Base-by-base conservation (phyloP, 768 basidiomycete genomes). In the Pleurotus tuber-regium region DNA sequence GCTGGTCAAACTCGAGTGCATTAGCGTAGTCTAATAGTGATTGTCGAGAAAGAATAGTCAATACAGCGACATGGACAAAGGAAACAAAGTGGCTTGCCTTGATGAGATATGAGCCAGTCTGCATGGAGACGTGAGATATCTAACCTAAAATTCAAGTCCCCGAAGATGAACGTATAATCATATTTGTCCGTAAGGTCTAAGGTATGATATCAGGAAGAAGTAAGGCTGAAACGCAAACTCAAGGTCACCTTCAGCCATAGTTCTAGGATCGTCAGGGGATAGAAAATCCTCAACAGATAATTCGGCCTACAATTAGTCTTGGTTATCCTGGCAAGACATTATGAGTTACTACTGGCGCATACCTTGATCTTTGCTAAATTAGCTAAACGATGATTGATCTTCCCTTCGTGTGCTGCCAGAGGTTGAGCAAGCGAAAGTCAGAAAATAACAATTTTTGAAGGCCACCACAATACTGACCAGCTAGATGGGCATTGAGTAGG, bases 281-380 rank as follows among this genome's bases (percentile, higher is more conserved):
- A 94, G 71, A 60, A 89, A 98, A 57, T 85, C 81, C 53, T 97
- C 89, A 4, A 97, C 82, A 1, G 77, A 68, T 12, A 98, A 73
- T 61, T 90, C 92, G 19, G 78, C 70, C 89, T 90, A 57, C 8
- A 48, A 52, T n/a, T n/a, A n/a, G n/a, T n/a, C n/a, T n/a, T n/a
- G n/a, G n/a, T n/a, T n/a, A n/a, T n/a, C n/a, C n/a, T n/a, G n/a
- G n/a, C n/a, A n/a, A n/a, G n/a, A n/a, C n/a, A n/a, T n/a, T n/a
- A 43, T 11, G 6, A 40, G 12, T 18, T n/a, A 16, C 21, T 30
- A 21, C 23, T 40, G 48, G 59, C 41, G 24, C 59, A 8, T 43
- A 84, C 88, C 73, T 95, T 93, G 66, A 98, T 97, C 71, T 97
- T 98, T 2, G 77, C 71, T 35, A 96, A 68, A 62, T 98, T 96